Conservation (phyloP, 1,139 yeast species). For the Blastobotrys capitulatus region DNA sequence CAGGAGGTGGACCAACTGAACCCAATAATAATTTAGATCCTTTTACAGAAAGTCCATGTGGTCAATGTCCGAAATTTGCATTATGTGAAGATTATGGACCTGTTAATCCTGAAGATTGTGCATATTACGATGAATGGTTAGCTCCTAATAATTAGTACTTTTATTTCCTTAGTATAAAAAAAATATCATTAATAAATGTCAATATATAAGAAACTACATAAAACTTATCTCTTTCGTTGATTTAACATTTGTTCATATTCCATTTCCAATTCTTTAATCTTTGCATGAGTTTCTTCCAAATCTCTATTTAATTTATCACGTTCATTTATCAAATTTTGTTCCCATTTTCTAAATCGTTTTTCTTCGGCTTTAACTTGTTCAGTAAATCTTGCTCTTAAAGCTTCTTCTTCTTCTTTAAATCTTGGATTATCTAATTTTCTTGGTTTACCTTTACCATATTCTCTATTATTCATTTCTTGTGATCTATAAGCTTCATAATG, state of each 20-base stretch:
- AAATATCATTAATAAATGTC: too few species aligned
- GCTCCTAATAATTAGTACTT: not conserved
- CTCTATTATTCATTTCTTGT: constrained; percentile 64
- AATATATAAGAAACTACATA: too few species aligned
- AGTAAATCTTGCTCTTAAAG: constrained; percentile 90
- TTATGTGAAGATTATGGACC: constrained; percentile 32
- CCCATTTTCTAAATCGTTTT: constrained; percentile 97
- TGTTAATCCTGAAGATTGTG: constrained; percentile 33
- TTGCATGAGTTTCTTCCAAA: constrained; percentile 74
- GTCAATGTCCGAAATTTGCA: constrained; percentile 31
- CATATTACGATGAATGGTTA: constrained; percentile 35
- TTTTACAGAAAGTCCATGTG: constrained; percentile 34
- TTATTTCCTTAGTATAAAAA: too few species aligned
- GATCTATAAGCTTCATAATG: constrained; percentile 90
- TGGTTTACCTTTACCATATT: constrained; percentile 42
- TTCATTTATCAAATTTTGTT: constrained; percentile 89
- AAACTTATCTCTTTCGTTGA: constrained; percentile 11
- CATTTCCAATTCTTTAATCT: constrained; percentile 33
- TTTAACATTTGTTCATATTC: constrained; percentile 26
- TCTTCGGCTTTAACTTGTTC: constrained; percentile 98
- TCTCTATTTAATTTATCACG: constrained; percentile 92
- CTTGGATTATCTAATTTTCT: constrained; percentile 67
- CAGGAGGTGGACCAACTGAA: constrained; percentile 11
- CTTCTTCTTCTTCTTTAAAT: constrained; percentile 93
- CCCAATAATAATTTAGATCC: constrained; percentile 24